phyloP scores from a whole-genome alignment of 192 early-diverging fungal genomes.

The Backusella parvicylindrica region DNA sequence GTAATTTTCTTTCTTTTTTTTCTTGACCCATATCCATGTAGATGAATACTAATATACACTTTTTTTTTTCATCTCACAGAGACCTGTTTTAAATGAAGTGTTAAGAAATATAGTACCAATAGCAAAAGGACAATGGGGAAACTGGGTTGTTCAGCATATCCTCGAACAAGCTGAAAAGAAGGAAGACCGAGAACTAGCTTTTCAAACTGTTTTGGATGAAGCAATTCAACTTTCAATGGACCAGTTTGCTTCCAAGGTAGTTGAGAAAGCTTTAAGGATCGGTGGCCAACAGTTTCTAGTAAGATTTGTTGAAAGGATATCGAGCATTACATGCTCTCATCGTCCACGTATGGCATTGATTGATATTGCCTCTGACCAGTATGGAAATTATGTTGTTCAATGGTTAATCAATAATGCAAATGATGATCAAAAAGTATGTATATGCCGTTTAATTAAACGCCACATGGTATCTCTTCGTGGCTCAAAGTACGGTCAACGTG shows the following conservation, averaged over 20 bases:
- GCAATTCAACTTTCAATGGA: constrained; percentile 60
- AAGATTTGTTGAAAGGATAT: constrained; percentile 23
- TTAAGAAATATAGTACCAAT: constrained; percentile 56
- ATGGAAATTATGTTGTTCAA: constrained; percentile 78
- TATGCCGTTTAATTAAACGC: constrained; percentile 57
- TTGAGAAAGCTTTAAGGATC: constrained; percentile 63
- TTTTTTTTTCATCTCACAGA: constrained; percentile 19
- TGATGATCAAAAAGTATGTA: constrained; percentile 51
- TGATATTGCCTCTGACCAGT: constrained; percentile 76
- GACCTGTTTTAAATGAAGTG: constrained; percentile 61
- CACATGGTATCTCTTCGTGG: constrained; percentile 65
- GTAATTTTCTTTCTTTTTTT: constrained; percentile 5
- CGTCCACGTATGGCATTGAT: constrained; percentile 49
- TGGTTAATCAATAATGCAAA: constrained; percentile 61
- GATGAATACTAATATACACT: not conserved
- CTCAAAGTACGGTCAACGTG: constrained; percentile 70
- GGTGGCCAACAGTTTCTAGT: constrained; percentile 22
- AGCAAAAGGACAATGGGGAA: constrained; percentile 77
- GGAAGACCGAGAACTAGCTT: constrained; percentile 47
- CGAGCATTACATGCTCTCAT: constrained; percentile 21
- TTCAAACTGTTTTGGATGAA: constrained; percentile 43
- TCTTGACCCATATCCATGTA: not conserved
- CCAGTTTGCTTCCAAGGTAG: constrained; percentile 76
- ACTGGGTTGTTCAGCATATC: constrained; percentile 81
- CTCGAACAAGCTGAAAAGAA: constrained; percentile 58